Evolutionary conservation across 2,329 filamentous ascomycete genomes (phyloP), one percentile per base, ranked within the genome.

Genomic region (Teratosphaeria destructans): DNA sequence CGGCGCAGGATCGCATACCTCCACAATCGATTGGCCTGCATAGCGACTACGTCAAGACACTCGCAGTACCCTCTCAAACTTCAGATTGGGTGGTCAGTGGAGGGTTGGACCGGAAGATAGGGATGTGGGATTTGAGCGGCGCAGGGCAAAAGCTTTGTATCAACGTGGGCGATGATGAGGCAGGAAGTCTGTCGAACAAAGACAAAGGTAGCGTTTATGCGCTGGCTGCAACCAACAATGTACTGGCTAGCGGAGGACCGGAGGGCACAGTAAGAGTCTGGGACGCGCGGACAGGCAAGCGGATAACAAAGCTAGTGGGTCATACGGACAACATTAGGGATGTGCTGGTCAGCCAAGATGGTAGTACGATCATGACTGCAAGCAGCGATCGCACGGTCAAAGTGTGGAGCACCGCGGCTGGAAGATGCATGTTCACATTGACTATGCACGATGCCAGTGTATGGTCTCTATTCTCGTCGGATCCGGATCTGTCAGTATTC

Each of bases 371-470:
- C 66, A 84, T 99, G 80, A 96, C 93, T 0, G 92, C 90, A 14
- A 96, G 92, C 67, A 93, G 93, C 1, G 94, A 99, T 73, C 91
- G 95, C 75, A 97, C 94, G 0, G 87, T 99, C 77, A 99, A 99
- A 77, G 85, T 97, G 60, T 99, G 94, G 94, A 96, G 92, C 65
- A 86, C 97, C 66, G 94, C 89, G 11, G 93, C 91, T 26, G 94
- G 94, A 59, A 83, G 94, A 66, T 99, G 94, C 79, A 93, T 97
- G 87, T 90, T 96, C 75, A 99, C 94, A 0, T 82, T 99, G 67
- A 96, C 92, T 58, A 99, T 99, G 94, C 94, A 99, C 76, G 95
- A 95, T 71, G 91, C 96, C 71, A 96, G 92, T 71, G 90, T 99
- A 26, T 99, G 94, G 94, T 95, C 90, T 1, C 80, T 99, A 26